Base-by-base conservation (phyloP, 352 stramenopile genomes). In the Achlya hypogyna region DNA sequence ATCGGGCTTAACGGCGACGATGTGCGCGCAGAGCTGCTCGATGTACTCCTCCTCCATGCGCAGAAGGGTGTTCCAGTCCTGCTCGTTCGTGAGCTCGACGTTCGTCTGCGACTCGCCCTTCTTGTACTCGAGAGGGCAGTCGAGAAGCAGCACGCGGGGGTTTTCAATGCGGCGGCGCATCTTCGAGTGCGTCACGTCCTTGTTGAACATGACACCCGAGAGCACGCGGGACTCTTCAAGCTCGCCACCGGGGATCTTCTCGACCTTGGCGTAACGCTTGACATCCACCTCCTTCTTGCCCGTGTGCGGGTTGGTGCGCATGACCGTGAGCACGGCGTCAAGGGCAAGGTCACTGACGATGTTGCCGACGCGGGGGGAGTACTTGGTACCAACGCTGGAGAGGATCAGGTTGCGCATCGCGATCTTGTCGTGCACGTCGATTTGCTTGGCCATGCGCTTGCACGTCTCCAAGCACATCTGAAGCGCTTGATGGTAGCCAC, bases 41-140 rank as follows among this genome's bases (percentile, higher is more conserved):
- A 99, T 98, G 87, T 99, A 99, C 76, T 99, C 97, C 77, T 99
- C 97, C 78, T 99, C 97, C 62, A 99, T 91, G 63, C 97, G 91
- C 65, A 99, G 82, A 66, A 99, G 85, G 51, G 89, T 97, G 84
- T 99, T 99, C 93, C 95, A 99, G 79, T 96, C 93, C 71, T 99
- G 89, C 71, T 99, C 96, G 70, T 99, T 97, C 32, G 91, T 98
- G 66, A 99, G 97, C 81, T 99, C 97, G 27, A 99, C 91, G 77
- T 98, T 99, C 23, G 96, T 96, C 76, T 96, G 84, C 67, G 78
- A 93, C 79, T 99, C 97, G 65, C 95, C 95, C 84, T 99, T 99
- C 90, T 99, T 99, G 87, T 99, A 99, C 82, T 99, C 97, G 23
- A 99, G 84, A 16, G 97, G 96, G 75, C 95, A 98, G 78, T 99